phyloP scores from a whole-genome alignment of 225 moss, liverwort and hornwort species.

The Bryum argenteum region DNA sequence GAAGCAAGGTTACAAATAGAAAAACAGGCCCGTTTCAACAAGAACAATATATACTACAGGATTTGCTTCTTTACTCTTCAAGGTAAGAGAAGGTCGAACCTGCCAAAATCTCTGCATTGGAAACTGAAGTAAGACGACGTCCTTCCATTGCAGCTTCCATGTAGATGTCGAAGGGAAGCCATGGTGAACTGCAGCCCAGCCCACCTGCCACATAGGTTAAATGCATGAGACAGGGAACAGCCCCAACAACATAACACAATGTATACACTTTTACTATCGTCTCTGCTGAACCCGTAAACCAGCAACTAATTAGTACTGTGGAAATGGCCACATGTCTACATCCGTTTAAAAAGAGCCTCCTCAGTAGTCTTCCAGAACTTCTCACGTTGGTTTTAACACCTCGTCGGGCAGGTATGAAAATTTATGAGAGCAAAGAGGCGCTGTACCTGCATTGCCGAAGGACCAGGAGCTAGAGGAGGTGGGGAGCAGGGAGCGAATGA shows the following conservation, averaged over 20 bases:
- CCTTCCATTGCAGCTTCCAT: conserved; percentile 76
- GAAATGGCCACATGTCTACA: not conserved
- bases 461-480: conserved; percentile 64
- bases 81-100: conserved; percentile 42
- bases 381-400: too few species aligned
- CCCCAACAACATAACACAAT: not conserved
- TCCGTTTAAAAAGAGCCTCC: too few species aligned
- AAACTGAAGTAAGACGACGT: conserved; percentile 54
- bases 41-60: too few species aligned
- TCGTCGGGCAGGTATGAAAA: too few species aligned
- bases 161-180: conserved; percentile 71
- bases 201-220: conserved; percentile 52
- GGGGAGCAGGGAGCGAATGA: conserved; percentile 76
- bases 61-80: not conserved
- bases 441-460: conserved; percentile 52
- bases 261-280: not conserved
- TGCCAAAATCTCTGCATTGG: conserved; percentile 58
- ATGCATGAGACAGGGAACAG: conserved; percentile 13
- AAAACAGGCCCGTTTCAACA: not conserved
- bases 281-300: too few species aligned
- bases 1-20: conserved; percentile 10
- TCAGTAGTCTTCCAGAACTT: too few species aligned
- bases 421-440: too few species aligned
- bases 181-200: conserved; percentile 58
- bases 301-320: not conserved